phyloP scores from a whole-genome alignment of 2,329 filamentous ascomycete species.

The Ceratocystis albifundus region DNA sequence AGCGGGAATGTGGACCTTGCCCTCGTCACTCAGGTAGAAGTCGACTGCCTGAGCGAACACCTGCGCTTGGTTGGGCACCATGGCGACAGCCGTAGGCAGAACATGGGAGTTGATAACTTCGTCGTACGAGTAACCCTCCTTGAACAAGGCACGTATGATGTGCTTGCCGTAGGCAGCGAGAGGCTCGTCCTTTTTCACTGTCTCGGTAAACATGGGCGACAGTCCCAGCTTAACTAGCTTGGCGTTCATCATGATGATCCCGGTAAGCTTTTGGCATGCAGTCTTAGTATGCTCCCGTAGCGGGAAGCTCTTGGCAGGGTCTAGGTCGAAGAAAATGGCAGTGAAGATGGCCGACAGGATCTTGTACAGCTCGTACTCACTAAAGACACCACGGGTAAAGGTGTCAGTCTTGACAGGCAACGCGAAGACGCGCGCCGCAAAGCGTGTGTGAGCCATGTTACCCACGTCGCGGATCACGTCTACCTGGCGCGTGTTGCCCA shows the following conservation, averaged over 20 bases:
- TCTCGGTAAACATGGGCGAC: constrained; percentile 43
- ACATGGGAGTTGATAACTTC: constrained; percentile 63
- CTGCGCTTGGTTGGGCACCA: constrained; percentile 60
- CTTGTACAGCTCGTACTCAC: constrained; percentile 46
- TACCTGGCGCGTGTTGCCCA: constrained; percentile 46
- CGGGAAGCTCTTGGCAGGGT: constrained; percentile 55
- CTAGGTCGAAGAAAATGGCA: constrained; percentile 53
- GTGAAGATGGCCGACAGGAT: constrained; percentile 55
- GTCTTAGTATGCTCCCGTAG: constrained; percentile 47
- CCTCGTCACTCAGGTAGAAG: constrained; percentile 53
- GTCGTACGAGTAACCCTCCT: constrained; percentile 48
- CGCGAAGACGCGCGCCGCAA: constrained; percentile 51
- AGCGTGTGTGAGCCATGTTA: constrained; percentile 54
- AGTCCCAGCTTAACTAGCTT: constrained; percentile 43
- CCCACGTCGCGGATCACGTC: constrained; percentile 61
- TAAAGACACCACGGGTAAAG: constrained; percentile 47
- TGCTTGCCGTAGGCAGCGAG: constrained; percentile 54
- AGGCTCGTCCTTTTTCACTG: constrained; percentile 40
- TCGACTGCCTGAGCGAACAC: constrained; percentile 64
- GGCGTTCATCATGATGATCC: constrained; percentile 52
- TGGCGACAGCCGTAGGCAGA: constrained; percentile 52
- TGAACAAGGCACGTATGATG: constrained; percentile 53
- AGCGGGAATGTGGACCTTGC: constrained; percentile 45
- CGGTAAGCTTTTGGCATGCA: constrained; percentile 47
- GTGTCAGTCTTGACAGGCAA: constrained; percentile 54